phyloP scores from a whole-genome alignment of 1,284 basidiomycete species.

The Ustilago bromivora region DNA sequence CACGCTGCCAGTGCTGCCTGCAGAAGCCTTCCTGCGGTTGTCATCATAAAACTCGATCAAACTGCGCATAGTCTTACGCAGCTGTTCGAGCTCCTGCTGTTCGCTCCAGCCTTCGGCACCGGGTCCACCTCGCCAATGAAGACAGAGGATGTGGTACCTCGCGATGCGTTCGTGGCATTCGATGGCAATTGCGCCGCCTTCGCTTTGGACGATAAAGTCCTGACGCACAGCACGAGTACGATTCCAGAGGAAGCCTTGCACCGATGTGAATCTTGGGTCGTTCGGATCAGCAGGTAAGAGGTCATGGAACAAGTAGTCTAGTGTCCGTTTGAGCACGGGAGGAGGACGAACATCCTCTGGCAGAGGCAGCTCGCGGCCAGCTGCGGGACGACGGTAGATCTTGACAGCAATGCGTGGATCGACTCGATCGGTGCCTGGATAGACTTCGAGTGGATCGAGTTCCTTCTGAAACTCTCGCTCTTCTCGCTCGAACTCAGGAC shows the following conservation, averaged over 20 bases:
- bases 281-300: constrained; percentile 76
- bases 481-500: constrained; percentile 90
- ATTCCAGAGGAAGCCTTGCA: constrained; percentile 89
- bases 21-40: constrained; percentile 32
- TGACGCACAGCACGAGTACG: constrained; percentile 89
- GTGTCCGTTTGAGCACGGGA: constrained; percentile 81
- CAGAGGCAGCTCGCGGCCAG: constrained; percentile 85
- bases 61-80: constrained; percentile 89
- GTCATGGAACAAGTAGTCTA: constrained; percentile 90
- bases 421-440: constrained; percentile 74
- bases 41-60: constrained; percentile 95
- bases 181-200: constrained; percentile 81
- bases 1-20: constrained; percentile 70
- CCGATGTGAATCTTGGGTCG: constrained; percentile 75
- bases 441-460: constrained; percentile 84
- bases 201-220: constrained; percentile 94
- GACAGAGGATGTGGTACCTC: constrained; percentile 88
- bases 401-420: constrained; percentile 90
- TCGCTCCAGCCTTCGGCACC: constrained; percentile 77
- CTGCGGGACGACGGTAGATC: constrained; percentile 88
- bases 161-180: constrained; percentile 93
- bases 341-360: constrained; percentile 94
- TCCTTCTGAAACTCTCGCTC: constrained; percentile 90
- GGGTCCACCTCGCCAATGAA: constrained; percentile 75
- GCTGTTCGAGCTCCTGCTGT: constrained; percentile 84